These are phyloP conservation scores for Aspergillus candidus DNA, from an alignment of 2,329 filamentous ascomycete genomes.

Conservation along the genomic window DNA sequence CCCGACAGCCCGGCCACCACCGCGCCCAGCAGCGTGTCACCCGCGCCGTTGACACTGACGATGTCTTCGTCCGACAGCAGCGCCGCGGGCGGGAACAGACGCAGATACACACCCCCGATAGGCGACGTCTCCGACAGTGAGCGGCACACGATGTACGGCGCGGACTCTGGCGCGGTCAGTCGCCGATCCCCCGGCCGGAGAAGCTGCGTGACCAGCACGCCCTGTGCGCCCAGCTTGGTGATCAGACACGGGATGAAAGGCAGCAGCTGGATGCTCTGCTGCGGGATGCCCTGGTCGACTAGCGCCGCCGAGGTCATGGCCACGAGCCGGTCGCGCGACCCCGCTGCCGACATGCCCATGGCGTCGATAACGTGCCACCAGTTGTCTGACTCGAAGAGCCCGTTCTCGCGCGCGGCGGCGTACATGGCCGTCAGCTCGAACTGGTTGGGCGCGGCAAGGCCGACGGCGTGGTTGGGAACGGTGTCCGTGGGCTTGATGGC, in stretches of 20 bases:
- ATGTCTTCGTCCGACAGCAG: slow-evolving; percentile 57
- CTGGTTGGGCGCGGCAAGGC: slow-evolving; percentile 75
- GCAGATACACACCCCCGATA: slow-evolving; percentile 81
- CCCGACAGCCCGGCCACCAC: slow-evolving; percentile 70
- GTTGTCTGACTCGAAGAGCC: slow-evolving; percentile 60
- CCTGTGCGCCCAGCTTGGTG: slow-evolving; percentile 72
- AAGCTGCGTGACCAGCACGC: slow-evolving; percentile 69
- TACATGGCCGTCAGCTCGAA: slow-evolving; percentile 79
- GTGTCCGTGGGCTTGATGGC: slow-evolving; percentile 29
- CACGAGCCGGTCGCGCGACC: slow-evolving; percentile 66
- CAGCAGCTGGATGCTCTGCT: slow-evolving; percentile 75
- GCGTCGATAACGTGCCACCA: slow-evolving; percentile 81
- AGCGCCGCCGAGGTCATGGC: slow-evolving; percentile 60
- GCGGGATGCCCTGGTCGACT: slow-evolving; percentile 74
- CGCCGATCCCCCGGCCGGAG: slow-evolving; percentile 62
- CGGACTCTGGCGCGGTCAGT: slow-evolving; percentile 56
- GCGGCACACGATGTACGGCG: slow-evolving; percentile 66
- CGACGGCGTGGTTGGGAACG: slow-evolving; percentile 60
- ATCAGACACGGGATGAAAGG: slow-evolving; percentile 82
- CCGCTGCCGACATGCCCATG: slow-evolving; percentile 61
- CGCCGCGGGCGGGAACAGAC: slow-evolving; percentile 62
- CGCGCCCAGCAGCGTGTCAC: slow-evolving; percentile 86
- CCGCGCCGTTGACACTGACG: slow-evolving; percentile 87
- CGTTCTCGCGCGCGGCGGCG: slow-evolving; percentile 57
- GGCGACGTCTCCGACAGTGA: slow-evolving; percentile 48